phyloP scores from a whole-genome alignment of 2,329 filamentous ascomycete species.

The Grosmannia huntii region DNA sequence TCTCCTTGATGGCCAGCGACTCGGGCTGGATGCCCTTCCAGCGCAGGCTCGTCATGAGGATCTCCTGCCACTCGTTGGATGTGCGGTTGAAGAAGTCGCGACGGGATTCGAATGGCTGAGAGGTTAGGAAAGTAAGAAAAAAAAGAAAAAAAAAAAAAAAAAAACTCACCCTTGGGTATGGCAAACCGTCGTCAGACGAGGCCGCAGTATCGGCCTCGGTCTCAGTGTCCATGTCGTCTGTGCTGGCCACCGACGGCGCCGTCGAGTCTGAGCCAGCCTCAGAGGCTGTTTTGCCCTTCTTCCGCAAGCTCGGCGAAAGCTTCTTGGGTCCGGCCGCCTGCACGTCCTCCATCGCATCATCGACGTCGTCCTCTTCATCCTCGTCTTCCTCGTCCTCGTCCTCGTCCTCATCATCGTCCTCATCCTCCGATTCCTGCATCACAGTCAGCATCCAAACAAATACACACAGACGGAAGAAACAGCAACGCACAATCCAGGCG shows the following conservation, averaged over 20 bases:
- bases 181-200: conserved; percentile 57
- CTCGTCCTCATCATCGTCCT: conserved; percentile 47
- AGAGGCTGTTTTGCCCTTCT: conserved; percentile 30
- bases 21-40: conserved; percentile 55
- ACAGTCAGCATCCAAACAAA: conserved; percentile 13
- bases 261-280: conserved; percentile 28
- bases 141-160: background rate
- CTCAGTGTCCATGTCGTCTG: conserved; percentile 32
- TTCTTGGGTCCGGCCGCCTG: conserved; percentile 34
- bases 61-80: conserved; percentile 79
- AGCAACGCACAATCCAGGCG: conserved; percentile 59
- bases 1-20: conserved; percentile 70
- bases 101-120: conserved; percentile 71
- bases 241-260: conserved; percentile 31
- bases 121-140: background rate
- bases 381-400: conserved; percentile 47
- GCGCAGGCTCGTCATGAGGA: conserved; percentile 63
- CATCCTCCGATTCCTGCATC: conserved; percentile 42
- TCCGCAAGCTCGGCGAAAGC: conserved; percentile 41
- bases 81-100: conserved; percentile 88
- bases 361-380: conserved; percentile 39
- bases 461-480: conserved; percentile 25
- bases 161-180: conserved; percentile 46
- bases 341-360: conserved; percentile 35
- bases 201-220: conserved; percentile 31